Base-by-base conservation (phyloP, 2,329 filamentous ascomycete species). In the Elsinoe perseae region DNA sequence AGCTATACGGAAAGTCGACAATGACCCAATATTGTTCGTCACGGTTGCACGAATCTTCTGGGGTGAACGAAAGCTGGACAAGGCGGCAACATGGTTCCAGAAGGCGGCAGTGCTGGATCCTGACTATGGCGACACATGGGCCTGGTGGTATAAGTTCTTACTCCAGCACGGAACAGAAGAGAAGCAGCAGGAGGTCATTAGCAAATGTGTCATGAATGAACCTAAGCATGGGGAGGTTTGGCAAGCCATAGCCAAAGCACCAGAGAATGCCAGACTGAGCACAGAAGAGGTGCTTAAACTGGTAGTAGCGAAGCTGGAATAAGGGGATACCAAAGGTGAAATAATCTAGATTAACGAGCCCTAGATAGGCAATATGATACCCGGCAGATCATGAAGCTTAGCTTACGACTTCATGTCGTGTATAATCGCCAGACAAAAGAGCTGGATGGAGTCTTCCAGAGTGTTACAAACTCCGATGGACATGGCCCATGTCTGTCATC, bases 111-210 rank as follows among this genome's bases (percentile, higher is more conserved):
- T 95, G 55, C 76, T 93, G 10, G 90, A 98, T 66, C 83, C 85
- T 32, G 91, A 97, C 69, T 75, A 83, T 52, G 93, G 93, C 52
- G 95, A 98, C 74, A 87, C 84, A 9, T 98, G 95, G 95, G 92
- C 90, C 18, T 98, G 92, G 92, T 98, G 96, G 71, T 93, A 90
- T 71, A 91, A 92, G 70, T 98, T 97, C 70, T 68, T 97, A 61
- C 69, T 84, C 63, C 89, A 96, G 76, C 91, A 98, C 73, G 95
- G 93, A 8, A 96, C 90, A 4, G 85, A 89, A 67, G 92, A 95
- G 76, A 98, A 97, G 83, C 80, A 86, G 65, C 81, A 77, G 27
- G 93, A 97, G 67, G 86, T 96, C 28, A 70, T 95, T 4, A 77
- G 77, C 57, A 95, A 95, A 74, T 91, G 88, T 64, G 77, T 87